A percentile compares a stretch with the other conserved stretches of the same genome.
Conservation (phyloP, 2,329 filamentous ascomycete species). For the Claviceps spartinae region DNA sequence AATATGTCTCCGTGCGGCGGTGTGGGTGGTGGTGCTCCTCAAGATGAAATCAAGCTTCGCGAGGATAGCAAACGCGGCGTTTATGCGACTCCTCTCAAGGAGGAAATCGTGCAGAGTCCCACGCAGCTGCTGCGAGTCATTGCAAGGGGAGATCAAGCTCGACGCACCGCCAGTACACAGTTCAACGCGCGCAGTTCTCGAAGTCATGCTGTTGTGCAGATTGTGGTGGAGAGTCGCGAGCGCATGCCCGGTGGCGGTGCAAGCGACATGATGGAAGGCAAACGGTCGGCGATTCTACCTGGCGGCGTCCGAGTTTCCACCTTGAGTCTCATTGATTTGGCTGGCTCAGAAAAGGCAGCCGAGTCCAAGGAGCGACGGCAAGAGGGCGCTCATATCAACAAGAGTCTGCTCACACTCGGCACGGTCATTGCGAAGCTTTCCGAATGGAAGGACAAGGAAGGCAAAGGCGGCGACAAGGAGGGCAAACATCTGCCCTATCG, state of each 20-base stretch:
- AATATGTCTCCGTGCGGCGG: slow-evolving; percentile 54
- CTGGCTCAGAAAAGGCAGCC: slow-evolving; percentile 89
- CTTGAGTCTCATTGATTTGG: slow-evolving; percentile 86
- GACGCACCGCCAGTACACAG: slow-evolving; percentile 85
- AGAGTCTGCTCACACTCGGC: slow-evolving; percentile 85
- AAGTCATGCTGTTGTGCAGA: slow-evolving; percentile 96
- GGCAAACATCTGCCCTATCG: slow-evolving; percentile 89
- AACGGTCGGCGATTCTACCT: slow-evolving; percentile 57
- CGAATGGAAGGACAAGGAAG: slow-evolving; percentile 71
- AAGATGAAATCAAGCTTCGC: slow-evolving; percentile 92
- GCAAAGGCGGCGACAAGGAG: slow-evolving; percentile 61
- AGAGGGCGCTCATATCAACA: slow-evolving; percentile 97
- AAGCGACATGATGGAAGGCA: slow-evolving; percentile 27
- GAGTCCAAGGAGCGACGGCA: slow-evolving; percentile 88
- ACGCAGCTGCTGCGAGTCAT: slow-evolving; percentile 92
- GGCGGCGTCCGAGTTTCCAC: slow-evolving; percentile 93
- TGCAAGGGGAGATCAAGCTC: slow-evolving; percentile 79
- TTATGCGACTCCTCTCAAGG: slow-evolving; percentile 89
- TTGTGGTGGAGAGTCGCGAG: slow-evolving; percentile 93
- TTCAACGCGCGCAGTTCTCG: slow-evolving; percentile 94
- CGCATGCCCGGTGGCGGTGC: slow-evolving; percentile 48
- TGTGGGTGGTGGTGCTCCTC: slow-evolving; percentile 38
- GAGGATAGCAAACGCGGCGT: slow-evolving; percentile 95
- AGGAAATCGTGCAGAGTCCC: slow-evolving; percentile 96
- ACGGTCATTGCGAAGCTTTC: slow-evolving; percentile 93